Evolutionary conservation across 805 yeast genomes (phyloP).

Genomic region (Candida koratica): DNA sequence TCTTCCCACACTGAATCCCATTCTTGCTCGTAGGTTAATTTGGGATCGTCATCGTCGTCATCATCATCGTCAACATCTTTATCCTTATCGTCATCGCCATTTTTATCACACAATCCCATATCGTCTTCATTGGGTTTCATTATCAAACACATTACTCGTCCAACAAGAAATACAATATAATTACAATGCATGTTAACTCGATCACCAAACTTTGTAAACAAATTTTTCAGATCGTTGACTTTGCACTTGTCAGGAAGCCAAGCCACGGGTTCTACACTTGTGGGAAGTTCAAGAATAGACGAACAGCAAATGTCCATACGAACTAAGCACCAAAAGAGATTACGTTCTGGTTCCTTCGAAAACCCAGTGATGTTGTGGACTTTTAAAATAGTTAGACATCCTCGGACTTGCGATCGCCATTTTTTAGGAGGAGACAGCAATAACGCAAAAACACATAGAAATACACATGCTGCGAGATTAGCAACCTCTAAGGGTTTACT

Average conservation of each 20-base stretch:
- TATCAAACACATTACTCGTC: slow-evolving; percentile 34
- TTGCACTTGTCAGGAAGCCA: slow-evolving; percentile 31
- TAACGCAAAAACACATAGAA: slow-evolving; percentile 41
- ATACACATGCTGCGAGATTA: slow-evolving; percentile 35
- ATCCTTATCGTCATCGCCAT: no score
- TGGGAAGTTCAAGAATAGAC: slow-evolving; percentile 33
- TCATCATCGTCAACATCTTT: no score
- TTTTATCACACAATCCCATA: no score
- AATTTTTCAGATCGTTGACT: slow-evolving; percentile 19
- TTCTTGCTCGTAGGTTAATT: slow-evolving; percentile 25
- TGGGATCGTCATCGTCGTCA: no score
- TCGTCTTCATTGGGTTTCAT: slow-evolving; percentile 13
- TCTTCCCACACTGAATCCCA: slow-evolving; percentile 42
- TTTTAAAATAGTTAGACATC: slow-evolving; percentile 30
- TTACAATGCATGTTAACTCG: slow-evolving; percentile 37
- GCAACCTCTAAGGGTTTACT: slow-evolving; percentile 24
- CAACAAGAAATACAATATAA: slow-evolving; percentile 35
- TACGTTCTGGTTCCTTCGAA: slow-evolving; percentile 30
- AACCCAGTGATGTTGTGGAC: slow-evolving; percentile 37
- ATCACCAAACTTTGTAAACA: slow-evolving; percentile 19
- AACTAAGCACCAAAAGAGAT: slow-evolving; percentile 44
- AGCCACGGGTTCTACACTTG: slow-evolving; percentile 29
- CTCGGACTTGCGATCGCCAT: slow-evolving; percentile 39
- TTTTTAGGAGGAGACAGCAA: slow-evolving; percentile 35
- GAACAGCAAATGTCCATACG: slow-evolving; percentile 39